Conservation (phyloP, 805 yeast species). For the Metschnikowia arizonensis region DNA sequence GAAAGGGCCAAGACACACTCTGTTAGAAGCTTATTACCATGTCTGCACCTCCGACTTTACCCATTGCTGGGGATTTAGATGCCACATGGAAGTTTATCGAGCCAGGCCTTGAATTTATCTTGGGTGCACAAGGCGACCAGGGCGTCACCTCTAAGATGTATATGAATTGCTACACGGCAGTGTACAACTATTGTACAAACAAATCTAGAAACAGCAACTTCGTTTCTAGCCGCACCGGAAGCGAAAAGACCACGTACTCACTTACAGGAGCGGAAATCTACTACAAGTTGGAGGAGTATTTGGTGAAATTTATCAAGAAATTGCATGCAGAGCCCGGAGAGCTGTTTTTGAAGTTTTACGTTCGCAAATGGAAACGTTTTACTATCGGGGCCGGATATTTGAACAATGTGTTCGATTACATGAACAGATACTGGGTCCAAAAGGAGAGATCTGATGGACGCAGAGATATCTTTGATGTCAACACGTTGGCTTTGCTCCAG, state of each 20-base stretch:
- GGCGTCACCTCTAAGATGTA: slow-evolving; percentile 68
- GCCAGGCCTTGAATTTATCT: slow-evolving; percentile 66
- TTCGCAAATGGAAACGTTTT: slow-evolving; percentile 82
- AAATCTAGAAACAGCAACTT: slow-evolving; percentile 49
- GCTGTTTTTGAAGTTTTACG: slow-evolving; percentile 21
- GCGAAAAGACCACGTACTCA: slow-evolving; percentile 34
- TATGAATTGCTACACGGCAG: slow-evolving; percentile 87
- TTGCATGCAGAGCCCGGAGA: slow-evolving; percentile 42
- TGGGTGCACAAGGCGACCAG: slow-evolving; percentile 64
- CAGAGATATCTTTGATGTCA: slow-evolving; percentile 84
- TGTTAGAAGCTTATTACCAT: slow-evolving; percentile 5
- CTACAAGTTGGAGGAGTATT: slow-evolving; percentile 61
- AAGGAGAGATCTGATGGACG: slow-evolving; percentile 94
- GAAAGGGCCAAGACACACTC: background rate
- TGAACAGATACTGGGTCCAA: slow-evolving; percentile 96
- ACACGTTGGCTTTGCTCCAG: slow-evolving; percentile 77
- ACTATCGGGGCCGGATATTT: slow-evolving; percentile 88
- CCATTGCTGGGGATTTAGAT: slow-evolving; percentile 56
- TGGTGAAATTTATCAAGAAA: slow-evolving; percentile 53
- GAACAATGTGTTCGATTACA: slow-evolving; percentile 90
- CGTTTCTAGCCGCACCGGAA: slow-evolving; percentile 11
- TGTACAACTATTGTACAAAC: slow-evolving; percentile 88
- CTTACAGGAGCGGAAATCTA: slow-evolving; percentile 91
- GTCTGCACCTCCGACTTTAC: slow-evolving; percentile 29
- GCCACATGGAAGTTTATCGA: slow-evolving; percentile 78